phyloP scores from a whole-genome alignment of 78 protist species.

The Anaeramoeba flamelloides region DNA sequence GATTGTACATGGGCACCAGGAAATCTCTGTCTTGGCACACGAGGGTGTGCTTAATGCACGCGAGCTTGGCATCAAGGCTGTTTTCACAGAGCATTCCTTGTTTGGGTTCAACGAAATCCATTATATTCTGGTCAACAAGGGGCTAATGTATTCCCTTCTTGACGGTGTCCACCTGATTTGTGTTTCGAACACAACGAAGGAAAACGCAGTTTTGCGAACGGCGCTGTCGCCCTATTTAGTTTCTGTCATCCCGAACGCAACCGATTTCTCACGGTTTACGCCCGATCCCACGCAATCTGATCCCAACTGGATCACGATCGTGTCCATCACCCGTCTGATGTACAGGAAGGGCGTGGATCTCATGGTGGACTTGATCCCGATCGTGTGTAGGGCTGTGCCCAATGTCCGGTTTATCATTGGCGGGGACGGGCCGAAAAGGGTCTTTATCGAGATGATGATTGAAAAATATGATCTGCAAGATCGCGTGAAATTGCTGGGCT shows the following conservation, averaged over 20 bases:
- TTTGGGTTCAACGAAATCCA: conserved; percentile 73
- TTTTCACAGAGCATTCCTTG: conserved; percentile 90
- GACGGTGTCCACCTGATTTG: conserved; percentile 70
- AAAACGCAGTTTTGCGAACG: conserved; percentile 77
- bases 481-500: conserved; percentile 70
- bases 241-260: conserved; percentile 87
- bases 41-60: conserved; percentile 68
- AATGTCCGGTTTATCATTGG: conserved; percentile 57
- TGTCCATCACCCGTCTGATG: conserved; percentile 67
- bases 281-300: conserved; percentile 51
- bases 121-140: conserved; percentile 47
- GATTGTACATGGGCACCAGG: conserved; percentile 87
- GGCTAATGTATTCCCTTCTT: conserved; percentile 48
- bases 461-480: conserved; percentile 62
- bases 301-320: conserved; percentile 42
- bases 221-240: conserved; percentile 51
- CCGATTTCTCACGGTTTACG: conserved; percentile 52
- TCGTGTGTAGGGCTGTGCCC: conserved; percentile 31
- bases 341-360: conserved; percentile 79
- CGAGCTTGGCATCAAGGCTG: conserved; percentile 49
- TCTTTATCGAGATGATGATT: conserved; percentile 62
- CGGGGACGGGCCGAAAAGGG: conserved; percentile 76
- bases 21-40: conserved; percentile 36
- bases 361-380: conserved; percentile 29
- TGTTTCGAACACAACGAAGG: conserved; percentile 76